Base-by-base conservation (phyloP, 1,284 basidiomycete genomes). In the Abortiporus biennis region DNA sequence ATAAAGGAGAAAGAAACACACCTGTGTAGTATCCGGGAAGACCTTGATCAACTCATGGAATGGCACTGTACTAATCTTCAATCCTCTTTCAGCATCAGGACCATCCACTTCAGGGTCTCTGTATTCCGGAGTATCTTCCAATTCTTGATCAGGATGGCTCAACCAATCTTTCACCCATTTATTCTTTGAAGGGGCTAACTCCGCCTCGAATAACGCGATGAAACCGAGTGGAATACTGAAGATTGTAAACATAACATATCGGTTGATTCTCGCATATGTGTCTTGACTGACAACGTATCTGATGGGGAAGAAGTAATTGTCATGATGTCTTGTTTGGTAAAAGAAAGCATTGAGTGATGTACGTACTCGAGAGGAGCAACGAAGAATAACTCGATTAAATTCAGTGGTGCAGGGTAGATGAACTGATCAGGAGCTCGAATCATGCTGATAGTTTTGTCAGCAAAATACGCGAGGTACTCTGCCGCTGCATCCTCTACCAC, bases 391-490 rank as follows among this genome's bases (percentile, higher is more conserved):
- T 97, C 94, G 47, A 95, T 66, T 35, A 97, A 68, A 59, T 96
- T 98, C 72, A 95, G 85, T 1, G 82, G 81, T 9, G 82, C 79
- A 27, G 81, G 82, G 58, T 84, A 85, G 40, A 81, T 74, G 53
- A 69, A 83, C 17, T 76, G 76, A 58, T 87, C 84, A 1, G 94
- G 94, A 0, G 93, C 92, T 38, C 92, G 74, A 53, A 86, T 84
- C 85, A 83, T 85, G 9, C 72, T 71, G 34, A 92, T 65, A 1
- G 90, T 87, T 66, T 93, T 94, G 50, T 75, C 73, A 2, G 90
- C 89, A 58, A 92, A 95, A 70, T 92, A 95, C 4, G 89, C 78
- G 43, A 96, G 69, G 56, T 86, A 92, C 60, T 92, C 80, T n/a
- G 80, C 78, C 51, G 80, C 74, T 2, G 80, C 78, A 45, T 84